These are phyloP conservation scores for Hyaloscypha variabilis DNA, from an alignment of 495 filamentous ascomycete genomes.

Conservation along the genomic window DNA sequence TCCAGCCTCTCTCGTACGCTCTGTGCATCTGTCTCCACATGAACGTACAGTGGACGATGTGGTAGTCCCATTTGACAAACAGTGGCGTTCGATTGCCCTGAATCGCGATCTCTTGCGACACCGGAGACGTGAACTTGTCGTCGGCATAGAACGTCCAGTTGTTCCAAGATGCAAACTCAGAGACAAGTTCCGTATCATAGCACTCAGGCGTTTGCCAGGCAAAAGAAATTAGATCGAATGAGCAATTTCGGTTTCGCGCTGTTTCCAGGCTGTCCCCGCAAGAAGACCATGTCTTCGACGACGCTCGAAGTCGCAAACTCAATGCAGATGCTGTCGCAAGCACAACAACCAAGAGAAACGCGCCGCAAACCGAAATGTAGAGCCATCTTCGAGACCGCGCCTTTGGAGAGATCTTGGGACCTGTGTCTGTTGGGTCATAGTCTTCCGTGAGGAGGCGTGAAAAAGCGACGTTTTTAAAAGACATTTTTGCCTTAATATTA, in stretches of 20 bases:
- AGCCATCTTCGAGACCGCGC: no score
- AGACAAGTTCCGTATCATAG: slow-evolving; percentile 26
- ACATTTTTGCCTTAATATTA: no score
- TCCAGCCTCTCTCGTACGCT: slow-evolving; percentile 20
- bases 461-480: no score
- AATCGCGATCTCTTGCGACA: slow-evolving; percentile 16
- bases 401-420: no score
- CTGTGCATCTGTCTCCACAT: slow-evolving; percentile 41
- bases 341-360: no score
- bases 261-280: slow-evolving; percentile 30
- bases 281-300: no score
- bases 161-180: slow-evolving; percentile 9
- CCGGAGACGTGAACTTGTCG: background rate
- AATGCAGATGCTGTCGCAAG: no score
- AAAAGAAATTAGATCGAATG: slow-evolving; percentile 37
- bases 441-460: no score
- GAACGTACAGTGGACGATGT: slow-evolving; percentile 37
- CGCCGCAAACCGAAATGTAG: no score
- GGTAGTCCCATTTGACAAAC: slow-evolving; percentile 40
- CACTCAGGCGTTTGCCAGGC: slow-evolving; percentile 35
- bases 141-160: slow-evolving; percentile 19
- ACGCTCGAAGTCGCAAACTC: no score
- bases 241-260: slow-evolving; percentile 31
- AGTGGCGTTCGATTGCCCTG: slow-evolving; percentile 25
- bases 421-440: no score